phyloP scores from a whole-genome alignment of 306 rosid genomes.

The Rosa lucieae region DNA sequence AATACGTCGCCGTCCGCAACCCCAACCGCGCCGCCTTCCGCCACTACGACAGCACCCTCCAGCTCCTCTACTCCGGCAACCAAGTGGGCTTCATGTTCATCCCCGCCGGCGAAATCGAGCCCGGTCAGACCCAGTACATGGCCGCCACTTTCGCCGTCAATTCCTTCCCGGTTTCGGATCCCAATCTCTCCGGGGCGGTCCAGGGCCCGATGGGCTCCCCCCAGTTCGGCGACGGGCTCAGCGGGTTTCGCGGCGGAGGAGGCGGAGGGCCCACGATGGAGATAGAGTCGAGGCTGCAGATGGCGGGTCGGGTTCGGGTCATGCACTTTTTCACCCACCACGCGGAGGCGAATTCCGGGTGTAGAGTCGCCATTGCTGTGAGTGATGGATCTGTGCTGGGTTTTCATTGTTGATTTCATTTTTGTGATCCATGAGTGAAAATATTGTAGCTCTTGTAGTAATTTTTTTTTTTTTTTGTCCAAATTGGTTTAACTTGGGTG shows the following conservation, averaged over 20 bases:
- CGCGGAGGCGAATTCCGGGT: conserved; percentile 51
- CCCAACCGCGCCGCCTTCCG: conserved; percentile 74
- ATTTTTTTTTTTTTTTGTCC: background rate
- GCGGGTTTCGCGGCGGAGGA: conserved; percentile 36
- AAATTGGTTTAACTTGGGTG: conserved; percentile 3
- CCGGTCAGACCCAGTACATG: conserved; percentile 68
- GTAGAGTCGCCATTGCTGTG: conserved; percentile 61
- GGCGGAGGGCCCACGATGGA: conserved; percentile 54
- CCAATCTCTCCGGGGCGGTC: conserved; percentile 7
- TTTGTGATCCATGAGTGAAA: background rate
- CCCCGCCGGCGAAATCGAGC: conserved; percentile 76
- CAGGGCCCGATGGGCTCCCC: conserved; percentile 28
- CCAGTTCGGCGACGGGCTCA: conserved; percentile 14
- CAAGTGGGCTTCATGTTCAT: conserved; percentile 93
- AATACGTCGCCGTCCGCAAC: conserved; percentile 68
- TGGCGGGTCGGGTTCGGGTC: conserved; percentile 79
- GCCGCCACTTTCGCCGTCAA: conserved; percentile 75
- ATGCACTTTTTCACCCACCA: conserved; percentile 78
- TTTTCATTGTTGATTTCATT: conserved; percentile 48
- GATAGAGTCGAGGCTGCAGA: conserved; percentile 60
- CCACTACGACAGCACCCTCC: conserved; percentile 85
- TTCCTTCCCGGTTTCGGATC: conserved; percentile 53
- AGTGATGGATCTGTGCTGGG: conserved; percentile 81
- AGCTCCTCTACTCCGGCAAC: conserved; percentile 69
- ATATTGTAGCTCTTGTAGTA: background rate